Evolutionary conservation across 108 stramenopile genomes (phyloP).

Genomic region (Fragilariopsis cylindrus): DNA sequence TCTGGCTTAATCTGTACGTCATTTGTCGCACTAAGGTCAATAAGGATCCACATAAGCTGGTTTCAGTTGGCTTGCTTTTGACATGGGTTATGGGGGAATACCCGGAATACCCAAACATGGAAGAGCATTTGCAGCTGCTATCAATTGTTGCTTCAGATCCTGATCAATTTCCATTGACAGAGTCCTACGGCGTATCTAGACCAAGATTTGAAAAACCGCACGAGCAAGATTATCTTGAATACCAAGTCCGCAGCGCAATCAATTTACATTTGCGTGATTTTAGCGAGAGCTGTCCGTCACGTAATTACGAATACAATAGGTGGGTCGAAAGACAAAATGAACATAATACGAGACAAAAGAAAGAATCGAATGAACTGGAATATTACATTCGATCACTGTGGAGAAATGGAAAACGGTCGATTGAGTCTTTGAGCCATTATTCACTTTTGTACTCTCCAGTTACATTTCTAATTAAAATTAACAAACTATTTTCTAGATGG

Average conservation of each 20-base stretch:
- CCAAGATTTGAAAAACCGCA: not conserved
- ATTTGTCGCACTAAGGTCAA: not conserved
- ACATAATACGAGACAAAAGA: not conserved
- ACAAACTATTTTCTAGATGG: not conserved
- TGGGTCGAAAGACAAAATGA: not conserved
- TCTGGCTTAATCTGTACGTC: slow-evolving; percentile 3
- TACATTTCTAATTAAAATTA: not conserved
- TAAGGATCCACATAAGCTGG: not conserved
- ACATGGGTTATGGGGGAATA: not conserved
- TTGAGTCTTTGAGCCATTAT: not conserved
- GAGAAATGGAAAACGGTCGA: not conserved
- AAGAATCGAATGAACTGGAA: not conserved
- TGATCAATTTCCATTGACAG: not conserved
- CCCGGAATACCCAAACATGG: not conserved
- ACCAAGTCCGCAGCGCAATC: not conserved
- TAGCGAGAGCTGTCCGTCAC: not conserved
- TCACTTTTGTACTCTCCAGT: not conserved
- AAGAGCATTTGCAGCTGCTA: not conserved
- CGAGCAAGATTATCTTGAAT: not conserved
- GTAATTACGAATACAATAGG: not conserved
- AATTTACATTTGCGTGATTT: not conserved
- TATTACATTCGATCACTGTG: not conserved
- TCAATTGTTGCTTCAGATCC: not conserved
- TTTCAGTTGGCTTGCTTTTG: not conserved
- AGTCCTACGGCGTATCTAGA: too few relatives aligned